A percentile compares a stretch with the other conserved stretches of the same genome.
Evolutionary conservation across 495 filamentous ascomycete genomes (phyloP).

Genomic region (Venustampulla echinocandica): DNA sequence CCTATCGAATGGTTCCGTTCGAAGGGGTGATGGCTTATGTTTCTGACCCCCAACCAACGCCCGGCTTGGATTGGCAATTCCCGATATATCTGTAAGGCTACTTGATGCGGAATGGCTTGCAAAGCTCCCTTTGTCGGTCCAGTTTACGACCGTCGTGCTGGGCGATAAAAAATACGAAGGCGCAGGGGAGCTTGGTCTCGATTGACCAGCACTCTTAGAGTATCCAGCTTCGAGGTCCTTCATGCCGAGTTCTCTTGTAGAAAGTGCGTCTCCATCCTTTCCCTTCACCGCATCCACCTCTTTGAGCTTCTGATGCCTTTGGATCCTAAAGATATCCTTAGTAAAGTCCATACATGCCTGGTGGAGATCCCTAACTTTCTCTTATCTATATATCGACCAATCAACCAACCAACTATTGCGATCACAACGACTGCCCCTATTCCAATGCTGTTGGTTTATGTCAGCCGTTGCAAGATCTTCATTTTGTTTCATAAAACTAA

Average conservation of each 20-base stretch:
- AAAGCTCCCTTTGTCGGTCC: neutral
- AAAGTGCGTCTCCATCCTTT: no score
- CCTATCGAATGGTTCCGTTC: constrained; percentile 9
- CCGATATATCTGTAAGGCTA: constrained; percentile 5
- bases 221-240: constrained; percentile 36
- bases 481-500: constrained; percentile 1
- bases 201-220: constrained; percentile 37
- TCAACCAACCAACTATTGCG: constrained; percentile 22
- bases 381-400: constrained; percentile 27
- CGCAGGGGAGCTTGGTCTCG: constrained; percentile 29
- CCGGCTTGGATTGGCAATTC: neutral
- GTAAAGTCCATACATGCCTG: constrained; percentile 16
- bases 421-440: constrained; percentile 24
- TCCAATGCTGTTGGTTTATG: constrained; percentile 9
- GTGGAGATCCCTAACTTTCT: constrained; percentile 22
- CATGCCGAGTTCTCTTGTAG: no score
- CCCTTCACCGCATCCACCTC: constrained; percentile 17
- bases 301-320: constrained; percentile 12
- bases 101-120: constrained; percentile 3
- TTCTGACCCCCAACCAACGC: neutral
- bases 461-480: constrained; percentile 1
- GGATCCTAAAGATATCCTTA: constrained; percentile 14
- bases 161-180: constrained; percentile 11
- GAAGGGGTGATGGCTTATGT: constrained; percentile 16
- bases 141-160: constrained; percentile 4